Evolutionary conservation across 208 protist species (phyloP).

Genomic region (Kentomonas sorsogonicus): DNA sequence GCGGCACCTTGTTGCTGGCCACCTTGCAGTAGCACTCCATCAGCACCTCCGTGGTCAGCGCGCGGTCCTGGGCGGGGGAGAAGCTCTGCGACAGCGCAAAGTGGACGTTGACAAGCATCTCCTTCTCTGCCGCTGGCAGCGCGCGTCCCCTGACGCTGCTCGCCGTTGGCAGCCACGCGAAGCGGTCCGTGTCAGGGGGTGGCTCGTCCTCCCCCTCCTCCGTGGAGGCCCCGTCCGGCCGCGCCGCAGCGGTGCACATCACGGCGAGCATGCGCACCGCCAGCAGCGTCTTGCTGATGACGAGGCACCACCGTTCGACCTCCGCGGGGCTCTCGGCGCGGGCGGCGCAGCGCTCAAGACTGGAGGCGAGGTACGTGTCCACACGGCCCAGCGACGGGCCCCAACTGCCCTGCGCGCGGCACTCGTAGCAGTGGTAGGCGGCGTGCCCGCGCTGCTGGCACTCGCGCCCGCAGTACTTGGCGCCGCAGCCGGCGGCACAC

Average conservation of each 20-base stretch:
- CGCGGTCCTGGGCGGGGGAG: constrained; percentile 32
- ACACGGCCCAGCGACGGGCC: constrained; percentile 25
- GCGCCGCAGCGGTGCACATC: constrained; percentile 26
- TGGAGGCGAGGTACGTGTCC: constrained; percentile 19
- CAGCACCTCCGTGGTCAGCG: constrained; percentile 49
- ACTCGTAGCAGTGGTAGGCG: constrained; percentile 76
- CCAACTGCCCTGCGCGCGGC: constrained; percentile 56
- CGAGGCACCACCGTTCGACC: constrained; percentile 20
- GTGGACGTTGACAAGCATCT: constrained; percentile 32
- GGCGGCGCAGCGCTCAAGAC: too few relatives aligned
- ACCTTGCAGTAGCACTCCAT: constrained; percentile 60
- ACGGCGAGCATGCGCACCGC: constrained; percentile 68
- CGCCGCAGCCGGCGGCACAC: constrained; percentile 51
- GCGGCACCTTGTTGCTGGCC: too few relatives aligned
- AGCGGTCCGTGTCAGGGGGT: too few relatives aligned
- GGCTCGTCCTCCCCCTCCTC: not conserved
- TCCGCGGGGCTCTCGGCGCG: constrained; percentile 7
- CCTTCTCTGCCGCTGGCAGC: constrained; percentile 14
- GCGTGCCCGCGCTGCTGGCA: constrained; percentile 68
- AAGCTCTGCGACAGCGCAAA: constrained; percentile 29
- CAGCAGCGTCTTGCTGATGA: constrained; percentile 39
- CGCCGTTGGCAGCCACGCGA: too few relatives aligned
- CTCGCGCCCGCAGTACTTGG: constrained; percentile 58
- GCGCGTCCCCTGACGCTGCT: constrained; percentile 31
- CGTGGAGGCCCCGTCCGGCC: constrained; percentile 17